Evolutionary conservation across 352 stramenopile species (phyloP).

Genomic region (Phytophthora multivora): DNA sequence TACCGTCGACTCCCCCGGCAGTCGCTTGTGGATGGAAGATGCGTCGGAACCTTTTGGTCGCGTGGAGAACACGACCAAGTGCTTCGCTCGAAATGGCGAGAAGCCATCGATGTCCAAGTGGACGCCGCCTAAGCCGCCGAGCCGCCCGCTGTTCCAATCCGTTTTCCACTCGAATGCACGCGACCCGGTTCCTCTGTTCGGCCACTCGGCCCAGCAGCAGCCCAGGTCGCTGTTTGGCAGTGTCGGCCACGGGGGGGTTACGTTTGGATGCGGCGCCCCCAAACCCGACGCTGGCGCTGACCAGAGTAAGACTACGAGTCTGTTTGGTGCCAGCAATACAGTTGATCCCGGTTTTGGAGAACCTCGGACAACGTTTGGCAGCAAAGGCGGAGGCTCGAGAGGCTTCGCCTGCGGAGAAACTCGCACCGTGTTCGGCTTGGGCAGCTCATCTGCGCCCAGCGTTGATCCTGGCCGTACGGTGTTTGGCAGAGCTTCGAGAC

Average conservation of each 20-base stretch:
- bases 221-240: neutral
- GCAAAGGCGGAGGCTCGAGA: neutral
- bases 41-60: slow-evolving; percentile 25
- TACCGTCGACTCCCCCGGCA: neutral
- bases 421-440: slow-evolving; percentile 2
- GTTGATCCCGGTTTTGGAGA: slow-evolving; percentile 1
- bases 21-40: neutral
- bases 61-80: slow-evolving; percentile 12
- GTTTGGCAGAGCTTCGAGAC: too few species aligned
- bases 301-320: neutral
- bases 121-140: slow-evolving; percentile 7
- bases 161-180: neutral
- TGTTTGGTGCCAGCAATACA: neutral
- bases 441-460: too few species aligned
- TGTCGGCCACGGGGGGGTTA: slow-evolving; percentile 3
- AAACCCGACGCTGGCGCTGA: neutral
- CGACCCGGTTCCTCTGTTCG: slow-evolving; percentile 9
- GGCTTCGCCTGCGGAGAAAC: neutral
- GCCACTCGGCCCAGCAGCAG: neutral
- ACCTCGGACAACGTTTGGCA: neutral
- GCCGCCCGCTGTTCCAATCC: slow-evolving; percentile 11
- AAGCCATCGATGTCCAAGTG: slow-evolving; percentile 1
- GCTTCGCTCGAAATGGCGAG: slow-evolving; percentile 17
- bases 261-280: slow-evolving; percentile 2
- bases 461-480: too few species aligned